phyloP scores from a whole-genome alignment of 2,329 filamentous ascomycete genomes.

The Seiridium cupressi region DNA sequence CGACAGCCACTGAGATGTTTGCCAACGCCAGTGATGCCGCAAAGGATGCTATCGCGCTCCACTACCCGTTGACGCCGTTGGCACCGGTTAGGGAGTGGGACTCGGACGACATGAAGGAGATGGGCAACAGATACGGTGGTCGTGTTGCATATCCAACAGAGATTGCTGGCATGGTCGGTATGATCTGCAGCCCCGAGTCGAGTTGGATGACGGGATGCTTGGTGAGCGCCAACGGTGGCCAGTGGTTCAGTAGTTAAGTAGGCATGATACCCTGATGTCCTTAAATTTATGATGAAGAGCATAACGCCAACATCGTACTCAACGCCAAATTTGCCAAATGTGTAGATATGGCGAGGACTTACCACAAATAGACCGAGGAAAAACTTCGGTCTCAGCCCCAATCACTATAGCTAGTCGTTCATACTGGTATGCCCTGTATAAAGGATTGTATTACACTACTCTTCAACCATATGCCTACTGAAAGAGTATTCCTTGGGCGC shows the following conservation, averaged over 20 bases:
- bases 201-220: conserved; percentile 71
- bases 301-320: background rate
- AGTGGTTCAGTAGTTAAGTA: conserved; percentile 10
- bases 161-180: conserved; percentile 68
- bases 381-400: too few species aligned
- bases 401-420: too few species aligned
- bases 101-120: conserved; percentile 24
- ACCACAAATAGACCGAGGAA: too few species aligned
- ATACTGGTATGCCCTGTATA: too few species aligned
- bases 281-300: background rate
- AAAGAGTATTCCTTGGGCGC: too few species aligned
- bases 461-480: too few species aligned
- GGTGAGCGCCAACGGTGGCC: conserved; percentile 65
- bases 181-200: conserved; percentile 66
- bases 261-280: background rate
- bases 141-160: conserved; percentile 62
- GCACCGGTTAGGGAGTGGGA: conserved; percentile 29
- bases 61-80: conserved; percentile 50
- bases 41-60: conserved; percentile 33
- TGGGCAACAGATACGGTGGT: conserved; percentile 48
- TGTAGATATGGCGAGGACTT: too few species aligned
- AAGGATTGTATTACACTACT: too few species aligned
- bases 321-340: too few species aligned
- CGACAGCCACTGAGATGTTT: conserved; percentile 51
- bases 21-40: conserved; percentile 51